Conservation (phyloP, 768 basidiomycete species). For the Rubroboletus satanas region DNA sequence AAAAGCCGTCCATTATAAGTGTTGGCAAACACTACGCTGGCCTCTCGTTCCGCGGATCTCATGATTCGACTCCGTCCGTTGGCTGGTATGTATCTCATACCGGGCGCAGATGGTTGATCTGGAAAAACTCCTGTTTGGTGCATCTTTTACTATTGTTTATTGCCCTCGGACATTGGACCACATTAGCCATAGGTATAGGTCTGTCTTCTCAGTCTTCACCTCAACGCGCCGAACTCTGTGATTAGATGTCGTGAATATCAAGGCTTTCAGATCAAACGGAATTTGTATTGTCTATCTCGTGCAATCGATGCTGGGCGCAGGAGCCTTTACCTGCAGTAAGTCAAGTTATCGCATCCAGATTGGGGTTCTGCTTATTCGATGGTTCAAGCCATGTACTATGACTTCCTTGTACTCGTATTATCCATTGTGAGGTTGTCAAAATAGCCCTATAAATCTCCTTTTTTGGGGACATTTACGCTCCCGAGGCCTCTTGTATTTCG, state of each 20-base stretch:
- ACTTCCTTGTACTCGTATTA: not conserved
- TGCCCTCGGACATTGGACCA: not conserved
- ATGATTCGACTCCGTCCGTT: not conserved
- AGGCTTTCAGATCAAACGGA: not conserved
- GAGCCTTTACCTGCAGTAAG: not conserved
- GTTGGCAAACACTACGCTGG: not conserved
- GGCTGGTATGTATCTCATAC: not conserved
- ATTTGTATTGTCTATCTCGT: not conserved
- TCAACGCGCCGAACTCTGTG: too few species aligned
- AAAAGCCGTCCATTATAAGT: not conserved
- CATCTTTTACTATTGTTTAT: not conserved
- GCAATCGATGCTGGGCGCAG: not conserved
- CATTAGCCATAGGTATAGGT: not conserved
- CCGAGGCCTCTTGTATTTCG: not conserved
- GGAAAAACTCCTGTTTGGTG: not conserved
- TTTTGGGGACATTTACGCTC: not conserved
- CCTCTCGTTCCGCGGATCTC: not conserved
- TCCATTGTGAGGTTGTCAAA: not conserved
- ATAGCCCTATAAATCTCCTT: not conserved
- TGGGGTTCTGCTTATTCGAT: not conserved
- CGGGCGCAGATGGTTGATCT: not conserved
- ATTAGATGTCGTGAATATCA: not conserved
- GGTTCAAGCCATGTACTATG: not conserved
- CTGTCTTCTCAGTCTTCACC: too few species aligned
- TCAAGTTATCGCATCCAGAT: not conserved